These are phyloP conservation scores for Fraxinus velutina DNA, from an alignment of 305 asterid genomes.

Conservation along the genomic window DNA sequence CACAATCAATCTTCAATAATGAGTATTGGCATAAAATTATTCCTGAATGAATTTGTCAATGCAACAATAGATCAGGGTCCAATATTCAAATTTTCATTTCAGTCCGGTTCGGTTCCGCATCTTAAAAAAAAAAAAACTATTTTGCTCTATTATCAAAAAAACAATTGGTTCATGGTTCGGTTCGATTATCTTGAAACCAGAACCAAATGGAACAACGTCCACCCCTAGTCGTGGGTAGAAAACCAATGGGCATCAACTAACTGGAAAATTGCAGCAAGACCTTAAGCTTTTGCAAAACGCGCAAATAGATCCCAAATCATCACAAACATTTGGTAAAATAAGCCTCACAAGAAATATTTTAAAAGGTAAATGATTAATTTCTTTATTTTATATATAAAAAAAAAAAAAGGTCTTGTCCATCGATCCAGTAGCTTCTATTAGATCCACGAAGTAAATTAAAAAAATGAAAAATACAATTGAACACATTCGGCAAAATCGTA, in stretches of 20 bases:
- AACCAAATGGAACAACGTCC: no score
- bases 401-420: not conserved
- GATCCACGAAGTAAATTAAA: constrained; percentile 23
- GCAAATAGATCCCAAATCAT: not conserved
- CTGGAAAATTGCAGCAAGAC: not conserved
- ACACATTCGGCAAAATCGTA: constrained; percentile 23
- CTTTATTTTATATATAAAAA: no score
- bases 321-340: not conserved
- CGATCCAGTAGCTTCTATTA: constrained; percentile 30
- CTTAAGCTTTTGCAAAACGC: not conserved
- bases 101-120: no score
- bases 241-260: no score
- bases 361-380: no score
- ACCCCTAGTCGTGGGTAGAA: no score
- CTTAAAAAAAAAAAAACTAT: no score
- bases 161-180: no score
- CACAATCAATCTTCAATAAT: not conserved
- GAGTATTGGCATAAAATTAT: not conserved
- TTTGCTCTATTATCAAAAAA: no score
- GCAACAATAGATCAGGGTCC: not conserved
- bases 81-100: no score
- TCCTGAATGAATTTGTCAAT: not conserved
- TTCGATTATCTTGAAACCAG: no score
- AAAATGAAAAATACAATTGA: not conserved
- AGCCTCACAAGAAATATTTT: no score